Conservation (phyloP, 805 yeast species). For the Monosporozyma unispora region DNA sequence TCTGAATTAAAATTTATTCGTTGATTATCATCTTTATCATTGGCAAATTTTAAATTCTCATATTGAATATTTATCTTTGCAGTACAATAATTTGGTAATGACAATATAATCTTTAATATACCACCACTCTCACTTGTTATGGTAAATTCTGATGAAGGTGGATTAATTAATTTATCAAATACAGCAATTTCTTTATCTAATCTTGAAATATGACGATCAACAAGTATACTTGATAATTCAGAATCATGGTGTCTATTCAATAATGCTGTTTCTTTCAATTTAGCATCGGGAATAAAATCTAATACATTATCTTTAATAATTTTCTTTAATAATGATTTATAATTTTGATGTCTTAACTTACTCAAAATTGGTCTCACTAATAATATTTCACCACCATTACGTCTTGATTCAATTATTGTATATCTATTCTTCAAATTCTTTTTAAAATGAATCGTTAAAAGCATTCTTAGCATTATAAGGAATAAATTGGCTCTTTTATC, state of each 20-base stretch:
- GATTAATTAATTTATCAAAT: conserved; percentile 16
- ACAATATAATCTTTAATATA: conserved; percentile 11
- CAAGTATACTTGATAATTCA: no score
- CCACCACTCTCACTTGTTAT: conserved; percentile 11
- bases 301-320: conserved; percentile 21
- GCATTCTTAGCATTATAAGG: conserved; percentile 28
- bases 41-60: neutral
- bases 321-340: conserved; percentile 20
- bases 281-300: conserved; percentile 15
- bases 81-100: conserved; percentile 28
- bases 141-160: conserved; percentile 17
- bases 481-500: conserved; percentile 31
- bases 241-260: neutral
- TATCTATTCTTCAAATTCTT: conserved; percentile 25
- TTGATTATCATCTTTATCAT: conserved; percentile 1
- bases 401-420: conserved; percentile 8
- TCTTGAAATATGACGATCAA: conserved; percentile 18
- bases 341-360: conserved; percentile 26
- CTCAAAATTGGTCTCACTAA: conserved; percentile 28
- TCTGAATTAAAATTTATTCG: conserved; percentile 16
- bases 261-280: conserved; percentile 1
- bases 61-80: conserved; percentile 20
- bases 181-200: conserved; percentile 19
- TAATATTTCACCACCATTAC: conserved; percentile 14
- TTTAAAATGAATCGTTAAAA: conserved; percentile 34